Evolutionary conservation across 2,329 filamentous ascomycete species (phyloP).

Genomic region (Exserohilum rostratum): DNA sequence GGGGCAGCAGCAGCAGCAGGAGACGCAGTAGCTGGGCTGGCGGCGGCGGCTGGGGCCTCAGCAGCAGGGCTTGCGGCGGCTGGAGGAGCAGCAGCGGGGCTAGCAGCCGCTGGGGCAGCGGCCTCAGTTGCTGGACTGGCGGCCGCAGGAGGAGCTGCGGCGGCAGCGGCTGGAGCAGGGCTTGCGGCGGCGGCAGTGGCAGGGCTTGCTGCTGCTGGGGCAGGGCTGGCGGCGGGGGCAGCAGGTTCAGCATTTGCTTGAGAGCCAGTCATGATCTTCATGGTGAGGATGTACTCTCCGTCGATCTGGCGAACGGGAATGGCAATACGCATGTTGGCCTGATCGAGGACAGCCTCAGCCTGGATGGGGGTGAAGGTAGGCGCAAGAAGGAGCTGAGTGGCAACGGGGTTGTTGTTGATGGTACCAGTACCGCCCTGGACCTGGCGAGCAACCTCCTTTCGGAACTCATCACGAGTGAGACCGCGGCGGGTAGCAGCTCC

Average conservation of each 20-base stretch:
- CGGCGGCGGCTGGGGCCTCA: background rate
- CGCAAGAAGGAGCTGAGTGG: constrained; percentile 40
- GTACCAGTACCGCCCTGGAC: constrained; percentile 34
- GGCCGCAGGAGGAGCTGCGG: background rate
- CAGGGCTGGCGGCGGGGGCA: background rate
- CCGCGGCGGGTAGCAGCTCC: constrained; percentile 30
- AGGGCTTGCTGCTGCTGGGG: background rate
- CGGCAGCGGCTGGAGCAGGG: background rate
- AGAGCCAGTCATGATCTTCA: constrained; percentile 32
- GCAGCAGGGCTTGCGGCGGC: background rate
- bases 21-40: background rate
- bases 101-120: background rate
- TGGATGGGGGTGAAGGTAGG: constrained; percentile 47
- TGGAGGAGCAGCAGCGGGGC: constrained; percentile 1
- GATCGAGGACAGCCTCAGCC: constrained; percentile 43
- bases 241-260: background rate
- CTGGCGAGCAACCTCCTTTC: constrained; percentile 33
- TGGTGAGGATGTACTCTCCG: constrained; percentile 47
- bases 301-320: constrained; percentile 45
- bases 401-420: constrained; percentile 42
- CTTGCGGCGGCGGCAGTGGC: background rate
- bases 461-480: constrained; percentile 30
- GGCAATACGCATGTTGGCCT: constrained; percentile 45
- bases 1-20: constrained; percentile 11
- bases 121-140: background rate